phyloP scores from a whole-genome alignment of 2,329 filamentous ascomycete genomes.

The Dryadomyces quercivorus region DNA sequence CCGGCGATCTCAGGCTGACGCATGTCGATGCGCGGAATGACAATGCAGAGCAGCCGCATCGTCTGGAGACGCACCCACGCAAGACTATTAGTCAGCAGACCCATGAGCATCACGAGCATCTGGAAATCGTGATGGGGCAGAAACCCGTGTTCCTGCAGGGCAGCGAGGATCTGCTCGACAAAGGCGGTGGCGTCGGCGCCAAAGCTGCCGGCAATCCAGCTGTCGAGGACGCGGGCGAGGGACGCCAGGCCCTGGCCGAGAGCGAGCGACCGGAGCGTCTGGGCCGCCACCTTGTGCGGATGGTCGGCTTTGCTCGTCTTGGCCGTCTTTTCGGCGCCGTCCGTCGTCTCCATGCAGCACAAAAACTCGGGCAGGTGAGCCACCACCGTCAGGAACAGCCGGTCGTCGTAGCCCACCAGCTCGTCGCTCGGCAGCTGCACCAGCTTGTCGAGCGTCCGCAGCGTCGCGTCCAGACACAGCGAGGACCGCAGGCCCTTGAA shows the following conservation, averaged over 20 bases:
- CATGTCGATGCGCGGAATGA: constrained; percentile 90
- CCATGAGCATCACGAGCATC: constrained; percentile 81
- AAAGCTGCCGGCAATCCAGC: constrained; percentile 43
- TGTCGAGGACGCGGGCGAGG: constrained; percentile 57
- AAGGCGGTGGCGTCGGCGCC: constrained; percentile 54
- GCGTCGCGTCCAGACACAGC: constrained; percentile 62
- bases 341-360: constrained; percentile 58
- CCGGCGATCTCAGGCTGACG: constrained; percentile 77
- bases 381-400: constrained; percentile 74
- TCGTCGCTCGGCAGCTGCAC: constrained; percentile 66
- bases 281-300: constrained; percentile 36
- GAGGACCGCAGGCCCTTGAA: constrained; percentile 91
- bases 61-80: constrained; percentile 88
- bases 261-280: constrained; percentile 58
- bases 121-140: constrained; percentile 74
- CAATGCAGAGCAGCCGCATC: constrained; percentile 75
- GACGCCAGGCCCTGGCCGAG: constrained; percentile 56
- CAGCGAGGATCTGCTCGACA: constrained; percentile 57
- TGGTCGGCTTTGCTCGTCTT: constrained; percentile 14
- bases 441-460: constrained; percentile 67
- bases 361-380: constrained; percentile 79
- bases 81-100: constrained; percentile 76
- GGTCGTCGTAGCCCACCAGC: constrained; percentile 69
- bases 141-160: constrained; percentile 59
- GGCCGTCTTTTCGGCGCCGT: neutral